phyloP scores from a whole-genome alignment of 2,329 filamentous ascomycete genomes.

The Botryotinia convoluta region DNA sequence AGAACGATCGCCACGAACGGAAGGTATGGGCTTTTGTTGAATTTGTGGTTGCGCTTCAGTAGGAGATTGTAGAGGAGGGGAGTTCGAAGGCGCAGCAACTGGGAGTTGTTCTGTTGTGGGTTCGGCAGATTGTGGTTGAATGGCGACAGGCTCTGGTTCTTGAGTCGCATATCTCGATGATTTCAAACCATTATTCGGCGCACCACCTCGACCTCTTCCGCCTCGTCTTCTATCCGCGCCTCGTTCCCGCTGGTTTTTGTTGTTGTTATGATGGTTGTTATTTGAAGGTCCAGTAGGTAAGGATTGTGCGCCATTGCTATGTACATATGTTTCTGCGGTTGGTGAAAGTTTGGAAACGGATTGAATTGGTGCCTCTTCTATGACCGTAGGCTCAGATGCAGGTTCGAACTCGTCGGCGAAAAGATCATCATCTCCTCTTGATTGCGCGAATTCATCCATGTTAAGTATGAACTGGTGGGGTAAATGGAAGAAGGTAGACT shows the following conservation, averaged over 20 bases:
- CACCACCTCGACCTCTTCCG: constrained; percentile 20
- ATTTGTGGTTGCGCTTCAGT: constrained; percentile 16
- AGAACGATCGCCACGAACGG: constrained; percentile 54
- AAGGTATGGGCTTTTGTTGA: constrained; percentile 35
- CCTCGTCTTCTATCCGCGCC: constrained; percentile 21
- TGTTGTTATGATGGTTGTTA: background rate
- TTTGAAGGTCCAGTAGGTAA: constrained; percentile 4
- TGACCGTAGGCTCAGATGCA: constrained; percentile 25
- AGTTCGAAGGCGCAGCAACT: background rate
- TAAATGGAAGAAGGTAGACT: background rate
- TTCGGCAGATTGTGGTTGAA: background rate
- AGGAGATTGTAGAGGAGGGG: background rate
- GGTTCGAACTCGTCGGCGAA: constrained; percentile 40
- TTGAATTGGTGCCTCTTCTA: constrained; percentile 23
- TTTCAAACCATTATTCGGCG: constrained; percentile 25
- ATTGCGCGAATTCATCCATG: constrained; percentile 40
- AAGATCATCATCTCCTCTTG: constrained; percentile 38
- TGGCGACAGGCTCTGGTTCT: background rate
- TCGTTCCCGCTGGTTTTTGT: constrained; percentile 20
- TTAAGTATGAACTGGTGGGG: constrained; percentile 2
- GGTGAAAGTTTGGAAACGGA: background rate
- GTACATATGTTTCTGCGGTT: constrained; percentile 1
- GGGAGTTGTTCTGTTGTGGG: background rate
- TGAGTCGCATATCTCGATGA: constrained; percentile 31
- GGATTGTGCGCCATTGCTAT: constrained; percentile 5